A percentile compares a stretch with the other conserved stretches of the same genome.
phyloP scores from a whole-genome alignment of 208 protist species.

The Acanthamoeba royreba region DNA sequence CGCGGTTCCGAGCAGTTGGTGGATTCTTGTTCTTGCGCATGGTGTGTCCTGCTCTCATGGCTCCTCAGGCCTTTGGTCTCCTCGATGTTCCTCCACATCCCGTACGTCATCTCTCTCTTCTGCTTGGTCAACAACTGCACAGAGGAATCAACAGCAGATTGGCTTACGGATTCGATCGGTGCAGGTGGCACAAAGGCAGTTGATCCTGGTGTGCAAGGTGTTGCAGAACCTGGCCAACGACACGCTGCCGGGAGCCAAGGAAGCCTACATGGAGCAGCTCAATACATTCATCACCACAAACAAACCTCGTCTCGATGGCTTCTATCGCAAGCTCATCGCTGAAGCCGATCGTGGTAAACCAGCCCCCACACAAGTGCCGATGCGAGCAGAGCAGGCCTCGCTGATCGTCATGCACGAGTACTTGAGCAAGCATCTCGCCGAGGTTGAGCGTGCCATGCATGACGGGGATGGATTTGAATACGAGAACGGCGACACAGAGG shows the following conservation, averaged over 20 bases:
- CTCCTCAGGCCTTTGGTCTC: not conserved
- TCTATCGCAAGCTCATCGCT: not conserved
- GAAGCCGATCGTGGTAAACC: not conserved
- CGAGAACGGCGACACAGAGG: not conserved
- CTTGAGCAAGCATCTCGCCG: not conserved
- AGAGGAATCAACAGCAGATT: too few relatives aligned
- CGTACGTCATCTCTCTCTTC: too few relatives aligned
- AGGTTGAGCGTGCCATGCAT: not conserved
- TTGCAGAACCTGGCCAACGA: slow-evolving; percentile 71
- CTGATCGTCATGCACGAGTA: not conserved
- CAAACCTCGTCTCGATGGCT: not conserved
- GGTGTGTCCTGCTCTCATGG: not conserved
- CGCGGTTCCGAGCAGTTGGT: not conserved
- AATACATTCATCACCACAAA: slow-evolving; percentile 64
- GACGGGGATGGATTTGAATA: not conserved
- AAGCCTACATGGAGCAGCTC: slow-evolving; percentile 61
- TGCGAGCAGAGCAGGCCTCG: not conserved
- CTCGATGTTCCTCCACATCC: not conserved
- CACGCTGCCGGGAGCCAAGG: slow-evolving; percentile 54
- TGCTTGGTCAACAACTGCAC: too few relatives aligned
- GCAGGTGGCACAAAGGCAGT: not conserved
- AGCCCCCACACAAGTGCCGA: not conserved
- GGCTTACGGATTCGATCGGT: too few relatives aligned
- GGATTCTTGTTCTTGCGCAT: slow-evolving; percentile 23
- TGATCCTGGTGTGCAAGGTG: slow-evolving; percentile 67